Evolutionary conservation across 305 asterid species (phyloP).

Genomic region (Caryopteris hybrid): DNA sequence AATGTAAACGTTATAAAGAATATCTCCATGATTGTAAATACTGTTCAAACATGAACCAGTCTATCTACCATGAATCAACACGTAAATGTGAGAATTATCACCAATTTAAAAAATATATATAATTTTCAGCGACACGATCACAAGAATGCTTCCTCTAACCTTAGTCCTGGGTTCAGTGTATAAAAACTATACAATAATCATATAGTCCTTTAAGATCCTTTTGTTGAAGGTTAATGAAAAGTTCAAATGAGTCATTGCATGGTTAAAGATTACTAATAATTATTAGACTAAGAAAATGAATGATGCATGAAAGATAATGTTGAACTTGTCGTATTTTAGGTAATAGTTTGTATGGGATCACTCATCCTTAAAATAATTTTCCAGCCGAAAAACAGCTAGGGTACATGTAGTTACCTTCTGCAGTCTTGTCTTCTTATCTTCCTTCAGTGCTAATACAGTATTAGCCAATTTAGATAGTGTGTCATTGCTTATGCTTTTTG

Average conservation of each 20-base stretch:
- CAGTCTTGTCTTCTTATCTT: conserved; percentile 79
- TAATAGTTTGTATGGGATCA: not conserved
- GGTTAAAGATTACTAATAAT: not conserved
- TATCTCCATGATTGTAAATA: not conserved
- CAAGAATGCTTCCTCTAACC: not conserved
- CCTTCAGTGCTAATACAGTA: conserved; percentile 68
- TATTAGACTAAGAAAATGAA: not conserved
- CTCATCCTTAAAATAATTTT: not conserved
- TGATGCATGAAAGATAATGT: not conserved
- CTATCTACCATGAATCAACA: not conserved
- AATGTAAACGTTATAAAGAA: not conserved
- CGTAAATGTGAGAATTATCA: not conserved
- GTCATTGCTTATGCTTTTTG: conserved; percentile 87
- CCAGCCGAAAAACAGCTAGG: conserved; percentile 1
- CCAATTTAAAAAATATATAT: not conserved
- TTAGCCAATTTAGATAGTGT: conserved; percentile 74
- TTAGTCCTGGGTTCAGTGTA: not conserved
- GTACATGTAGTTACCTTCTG: conserved; percentile 51
- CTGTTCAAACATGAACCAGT: not conserved
- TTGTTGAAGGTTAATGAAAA: not conserved
- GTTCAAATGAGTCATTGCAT: not conserved
- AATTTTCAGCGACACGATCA: not conserved
- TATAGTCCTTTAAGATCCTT: not conserved
- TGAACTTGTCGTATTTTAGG: not conserved
- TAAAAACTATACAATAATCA: not conserved